These are phyloP conservation scores for Digitaria exilis DNA, from an alignment of 202 grass and related monocot genomes.

Conservation along the genomic window DNA sequence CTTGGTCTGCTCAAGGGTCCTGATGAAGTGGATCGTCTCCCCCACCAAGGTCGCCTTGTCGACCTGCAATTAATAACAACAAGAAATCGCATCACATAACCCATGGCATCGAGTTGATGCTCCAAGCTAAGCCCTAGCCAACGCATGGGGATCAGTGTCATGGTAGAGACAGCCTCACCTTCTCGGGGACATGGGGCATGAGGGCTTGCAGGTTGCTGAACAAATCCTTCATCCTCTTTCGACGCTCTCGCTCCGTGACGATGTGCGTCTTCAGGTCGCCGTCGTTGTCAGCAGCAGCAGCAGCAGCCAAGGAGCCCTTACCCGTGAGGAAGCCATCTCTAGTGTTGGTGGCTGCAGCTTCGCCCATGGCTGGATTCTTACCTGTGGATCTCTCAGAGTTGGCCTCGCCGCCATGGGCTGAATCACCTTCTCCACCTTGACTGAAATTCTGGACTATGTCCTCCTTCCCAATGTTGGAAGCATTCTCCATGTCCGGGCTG, in stretches of 20 bases:
- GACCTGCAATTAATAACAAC: constrained; percentile 36
- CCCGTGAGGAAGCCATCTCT: not conserved
- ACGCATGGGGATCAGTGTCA: not conserved
- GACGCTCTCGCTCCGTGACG: constrained; percentile 43
- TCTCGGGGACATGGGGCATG: constrained; percentile 36
- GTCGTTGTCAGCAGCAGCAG: too few relatives aligned
- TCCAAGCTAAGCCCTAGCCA: not conserved
- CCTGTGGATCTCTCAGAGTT: not conserved
- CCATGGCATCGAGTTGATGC: too few relatives aligned
- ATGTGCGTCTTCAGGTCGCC: not conserved
- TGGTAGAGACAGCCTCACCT: constrained; percentile 30
- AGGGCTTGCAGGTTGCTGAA: constrained; percentile 39
- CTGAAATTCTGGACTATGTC: not conserved
- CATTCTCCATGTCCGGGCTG: not conserved
- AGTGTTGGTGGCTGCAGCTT: not conserved
- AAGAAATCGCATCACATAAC: not conserved
- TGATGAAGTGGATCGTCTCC: constrained; percentile 67
- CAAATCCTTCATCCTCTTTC: constrained; percentile 52
- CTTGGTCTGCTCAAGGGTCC: constrained; percentile 47
- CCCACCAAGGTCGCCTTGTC: constrained; percentile 66
- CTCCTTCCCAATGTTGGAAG: not conserved
- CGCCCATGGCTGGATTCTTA: not conserved
- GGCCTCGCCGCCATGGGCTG: too few relatives aligned
- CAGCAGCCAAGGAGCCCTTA: not conserved
- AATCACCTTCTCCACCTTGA: not conserved